Conservation (phyloP, 768 basidiomycete genomes). For the Boletus fagicola region DNA sequence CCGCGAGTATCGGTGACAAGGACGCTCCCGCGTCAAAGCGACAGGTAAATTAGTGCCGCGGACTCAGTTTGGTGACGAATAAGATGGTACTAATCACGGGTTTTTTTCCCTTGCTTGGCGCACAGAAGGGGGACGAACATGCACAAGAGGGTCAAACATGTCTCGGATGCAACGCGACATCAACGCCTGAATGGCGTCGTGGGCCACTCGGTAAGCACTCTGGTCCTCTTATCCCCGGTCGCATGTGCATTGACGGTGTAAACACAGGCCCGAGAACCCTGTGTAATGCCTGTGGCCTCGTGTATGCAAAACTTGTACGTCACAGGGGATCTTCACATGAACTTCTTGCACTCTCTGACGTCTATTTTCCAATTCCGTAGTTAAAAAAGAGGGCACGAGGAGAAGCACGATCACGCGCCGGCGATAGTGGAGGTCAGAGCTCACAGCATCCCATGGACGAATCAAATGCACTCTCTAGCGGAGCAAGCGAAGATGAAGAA, state of each 20-base stretch:
- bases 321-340: constrained; percentile 25
- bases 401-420: constrained; percentile 27
- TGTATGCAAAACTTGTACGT: constrained; percentile 82
- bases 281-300: constrained; percentile 84
- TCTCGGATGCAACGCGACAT: constrained; percentile 78
- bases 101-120: constrained; percentile 10
- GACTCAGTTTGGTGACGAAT: constrained; percentile 23
- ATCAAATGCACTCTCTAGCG: constrained; percentile 25
- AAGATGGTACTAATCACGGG: constrained; percentile 32
- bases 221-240: constrained; percentile 23
- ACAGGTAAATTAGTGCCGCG: constrained; percentile 34
- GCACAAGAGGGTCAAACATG: constrained; percentile 68
- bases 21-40: constrained; percentile 32
- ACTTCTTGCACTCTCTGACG: constrained; percentile 22
- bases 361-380: constrained; percentile 20
- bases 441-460: constrained; percentile 32
- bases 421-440: constrained; percentile 29
- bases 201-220: constrained; percentile 70
- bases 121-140: constrained; percentile 41
- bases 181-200: constrained; percentile 84
- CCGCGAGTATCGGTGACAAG: constrained; percentile 28
- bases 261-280: constrained; percentile 71
- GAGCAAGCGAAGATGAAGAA: constrained; percentile 35
- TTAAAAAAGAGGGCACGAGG: constrained; percentile 37
- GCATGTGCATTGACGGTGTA: constrained; percentile 27